Conservation (phyloP, 2,329 filamentous ascomycete genomes). For the Hypoxylon sp. region DNA sequence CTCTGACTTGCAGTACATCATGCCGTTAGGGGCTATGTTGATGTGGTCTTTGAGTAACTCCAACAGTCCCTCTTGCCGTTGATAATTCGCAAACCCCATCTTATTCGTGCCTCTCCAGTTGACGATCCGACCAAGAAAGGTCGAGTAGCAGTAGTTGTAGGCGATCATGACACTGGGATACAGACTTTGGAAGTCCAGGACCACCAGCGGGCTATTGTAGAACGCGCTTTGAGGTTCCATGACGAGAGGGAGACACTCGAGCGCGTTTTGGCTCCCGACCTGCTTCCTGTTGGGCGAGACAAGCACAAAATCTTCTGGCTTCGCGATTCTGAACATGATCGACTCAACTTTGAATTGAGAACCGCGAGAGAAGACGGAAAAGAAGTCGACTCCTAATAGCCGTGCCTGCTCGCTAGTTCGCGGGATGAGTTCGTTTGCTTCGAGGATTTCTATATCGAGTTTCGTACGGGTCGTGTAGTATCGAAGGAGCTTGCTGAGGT, state of each 20-base stretch:
- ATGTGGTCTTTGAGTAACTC: slow-evolving; percentile 85
- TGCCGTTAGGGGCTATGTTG: slow-evolving; percentile 94
- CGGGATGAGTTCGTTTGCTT: slow-evolving; percentile 87
- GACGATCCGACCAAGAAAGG: slow-evolving; percentile 86
- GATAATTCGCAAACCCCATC: slow-evolving; percentile 92
- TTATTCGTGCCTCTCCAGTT: slow-evolving; percentile 93
- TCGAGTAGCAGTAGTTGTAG: slow-evolving; percentile 99
- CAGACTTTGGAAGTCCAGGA: slow-evolving; percentile 94
- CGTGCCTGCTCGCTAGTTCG: slow-evolving; percentile 95
- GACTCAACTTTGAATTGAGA: slow-evolving; percentile 99
- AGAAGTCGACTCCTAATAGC: slow-evolving; percentile 94
- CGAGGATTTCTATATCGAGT: slow-evolving; percentile 89
- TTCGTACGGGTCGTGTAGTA: slow-evolving; percentile 82
- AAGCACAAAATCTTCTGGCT: slow-evolving; percentile 93
- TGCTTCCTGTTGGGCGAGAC: slow-evolving; percentile 92
- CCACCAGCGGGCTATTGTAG: slow-evolving; percentile 88
- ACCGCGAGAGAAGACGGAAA: slow-evolving; percentile 92
- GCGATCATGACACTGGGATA: slow-evolving; percentile 99
- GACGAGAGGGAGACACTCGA: slow-evolving; percentile 93
- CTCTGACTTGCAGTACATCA: slow-evolving; percentile 90
- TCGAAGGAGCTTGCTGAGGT: slow-evolving; percentile 79
- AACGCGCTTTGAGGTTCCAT: slow-evolving; percentile 98
- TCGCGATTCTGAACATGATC: slow-evolving; percentile 98
- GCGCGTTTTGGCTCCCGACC: slow-evolving; percentile 91
- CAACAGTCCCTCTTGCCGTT: slow-evolving; percentile 78